phyloP scores from a whole-genome alignment of 495 filamentous ascomycete genomes.

The Podospora pseudopauciseta region DNA sequence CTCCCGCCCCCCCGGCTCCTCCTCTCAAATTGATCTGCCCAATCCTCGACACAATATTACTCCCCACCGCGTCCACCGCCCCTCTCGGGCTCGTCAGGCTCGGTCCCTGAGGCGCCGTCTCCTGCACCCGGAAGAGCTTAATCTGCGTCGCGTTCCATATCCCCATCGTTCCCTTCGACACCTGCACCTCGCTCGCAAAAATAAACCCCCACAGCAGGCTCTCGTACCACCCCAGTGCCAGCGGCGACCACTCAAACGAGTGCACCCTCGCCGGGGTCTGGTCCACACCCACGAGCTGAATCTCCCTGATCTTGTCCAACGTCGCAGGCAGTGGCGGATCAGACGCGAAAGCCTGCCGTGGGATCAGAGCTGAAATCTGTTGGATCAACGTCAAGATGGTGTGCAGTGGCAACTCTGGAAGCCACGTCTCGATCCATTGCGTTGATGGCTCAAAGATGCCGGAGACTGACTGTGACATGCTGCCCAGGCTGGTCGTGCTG shows the following conservation, averaged over 20 bases:
- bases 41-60: slow-evolving; percentile 82
- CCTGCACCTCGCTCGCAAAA: slow-evolving; percentile 84
- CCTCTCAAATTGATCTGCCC: slow-evolving; percentile 66
- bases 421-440: slow-evolving; percentile 87
- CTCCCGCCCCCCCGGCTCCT: background rate
- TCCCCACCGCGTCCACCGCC: slow-evolving; percentile 93
- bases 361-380: slow-evolving; percentile 50
- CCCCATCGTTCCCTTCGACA: slow-evolving; percentile 82
- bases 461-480: slow-evolving; percentile 49
- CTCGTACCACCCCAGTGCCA: slow-evolving; percentile 95
- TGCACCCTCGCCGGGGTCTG: slow-evolving; percentile 73
- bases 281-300: slow-evolving; percentile 60
- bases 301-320: slow-evolving; percentile 39
- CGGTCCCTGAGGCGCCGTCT: slow-evolving; percentile 73
- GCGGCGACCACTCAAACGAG: slow-evolving; percentile 90
- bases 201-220: slow-evolving; percentile 93
- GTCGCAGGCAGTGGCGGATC: slow-evolving; percentile 36
- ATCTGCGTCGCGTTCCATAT: slow-evolving; percentile 92
- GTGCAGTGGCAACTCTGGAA: slow-evolving; percentile 86
- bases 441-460: slow-evolving; percentile 74
- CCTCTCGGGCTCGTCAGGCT: slow-evolving; percentile 79
- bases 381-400: slow-evolving; percentile 79
- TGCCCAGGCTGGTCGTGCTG: slow-evolving; percentile 77
- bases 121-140: slow-evolving; percentile 85
- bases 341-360: slow-evolving; percentile 37